Percentiles rank a stretch among this genome's conserved stretches.
These are phyloP conservation scores for Casuarina equisetifolia DNA, from an alignment of 306 rosid species.

Conservation along the genomic window DNA sequence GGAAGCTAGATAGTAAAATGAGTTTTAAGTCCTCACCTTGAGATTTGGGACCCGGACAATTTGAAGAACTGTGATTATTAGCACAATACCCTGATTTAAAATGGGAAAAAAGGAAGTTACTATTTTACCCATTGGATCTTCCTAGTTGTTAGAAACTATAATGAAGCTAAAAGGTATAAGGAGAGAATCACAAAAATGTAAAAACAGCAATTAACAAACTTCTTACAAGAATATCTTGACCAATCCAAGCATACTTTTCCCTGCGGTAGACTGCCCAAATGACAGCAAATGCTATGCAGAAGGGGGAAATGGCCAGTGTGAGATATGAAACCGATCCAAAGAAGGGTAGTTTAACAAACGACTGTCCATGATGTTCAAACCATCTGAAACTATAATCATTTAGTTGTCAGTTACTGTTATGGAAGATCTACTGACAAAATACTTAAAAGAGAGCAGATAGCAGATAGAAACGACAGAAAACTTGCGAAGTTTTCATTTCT, in stretches of 20 bases:
- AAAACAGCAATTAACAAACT: constrained; percentile 18
- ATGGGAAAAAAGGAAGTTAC: constrained; percentile 5
- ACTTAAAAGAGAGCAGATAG: constrained; percentile 6
- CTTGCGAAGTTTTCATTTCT: background rate
- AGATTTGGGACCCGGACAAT: constrained; percentile 96
- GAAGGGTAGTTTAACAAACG: constrained; percentile 74
- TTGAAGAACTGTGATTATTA: constrained; percentile 98
- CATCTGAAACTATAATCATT: constrained; percentile 85
- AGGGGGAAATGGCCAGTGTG: constrained; percentile 85
- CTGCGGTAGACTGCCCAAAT: constrained; percentile 81
- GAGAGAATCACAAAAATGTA: constrained; percentile 11
- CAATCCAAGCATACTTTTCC: constrained; percentile 76
- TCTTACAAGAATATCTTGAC: constrained; percentile 97
- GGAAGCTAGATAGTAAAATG: background rate
- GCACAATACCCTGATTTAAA: constrained; percentile 72
- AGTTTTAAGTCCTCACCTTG: constrained; percentile 58
- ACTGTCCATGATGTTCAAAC: constrained; percentile 73
- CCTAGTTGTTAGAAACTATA: constrained; percentile 5
- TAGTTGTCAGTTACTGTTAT: constrained; percentile 40
- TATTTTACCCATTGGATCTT: constrained; percentile 20
- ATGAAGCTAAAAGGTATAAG: constrained; percentile 1
- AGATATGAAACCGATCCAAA: constrained; percentile 89
- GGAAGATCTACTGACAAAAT: constrained; percentile 7
- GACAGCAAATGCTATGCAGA: constrained; percentile 83
- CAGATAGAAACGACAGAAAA: constrained; percentile 6